phyloP scores from a whole-genome alignment of 1,139 yeast genomes.

The Debaryomycetaceae sp. region DNA sequence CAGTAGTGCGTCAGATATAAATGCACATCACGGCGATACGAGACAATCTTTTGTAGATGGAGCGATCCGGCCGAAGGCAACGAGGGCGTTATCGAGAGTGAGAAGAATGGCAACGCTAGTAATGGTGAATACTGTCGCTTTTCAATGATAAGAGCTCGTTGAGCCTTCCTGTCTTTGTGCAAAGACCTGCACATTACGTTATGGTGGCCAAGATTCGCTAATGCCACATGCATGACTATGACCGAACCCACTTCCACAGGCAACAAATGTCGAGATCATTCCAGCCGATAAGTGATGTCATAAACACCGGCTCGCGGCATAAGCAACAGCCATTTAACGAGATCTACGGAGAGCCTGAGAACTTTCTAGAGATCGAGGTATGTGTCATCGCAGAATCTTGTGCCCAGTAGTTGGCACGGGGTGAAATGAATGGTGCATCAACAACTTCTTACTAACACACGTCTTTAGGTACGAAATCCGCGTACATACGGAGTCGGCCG shows the following conservation, averaged over 20 bases:
- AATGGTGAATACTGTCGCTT: too few species aligned
- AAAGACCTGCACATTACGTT: constrained; percentile 1
- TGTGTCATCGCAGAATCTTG: constrained; percentile 12
- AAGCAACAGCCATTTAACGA: constrained; percentile 73
- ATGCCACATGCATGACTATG: neutral
- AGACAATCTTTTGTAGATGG: too few species aligned
- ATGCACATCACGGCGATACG: too few species aligned
- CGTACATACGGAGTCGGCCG: constrained; percentile 72
- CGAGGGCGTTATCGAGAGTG: too few species aligned
- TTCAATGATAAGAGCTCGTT: constrained; percentile 1
- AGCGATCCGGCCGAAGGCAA: too few species aligned
- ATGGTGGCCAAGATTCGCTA: constrained; percentile 1
- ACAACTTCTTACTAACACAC: constrained; percentile 16
- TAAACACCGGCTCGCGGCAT: constrained; percentile 31
- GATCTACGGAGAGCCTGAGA: constrained; percentile 91
- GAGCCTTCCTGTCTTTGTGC: neutral
- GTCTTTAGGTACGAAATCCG: constrained; percentile 54
- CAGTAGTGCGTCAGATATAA: too few species aligned
- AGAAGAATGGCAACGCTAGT: too few species aligned
- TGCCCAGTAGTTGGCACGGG: constrained; percentile 2
- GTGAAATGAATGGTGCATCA: neutral
- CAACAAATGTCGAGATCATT: constrained; percentile 30
- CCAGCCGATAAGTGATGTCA: constrained; percentile 44
- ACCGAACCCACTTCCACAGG: too few species aligned
- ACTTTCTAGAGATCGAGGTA: constrained; percentile 87